phyloP scores from a whole-genome alignment of 2,329 filamentous ascomycete species.

The Calonectria crousiana region DNA sequence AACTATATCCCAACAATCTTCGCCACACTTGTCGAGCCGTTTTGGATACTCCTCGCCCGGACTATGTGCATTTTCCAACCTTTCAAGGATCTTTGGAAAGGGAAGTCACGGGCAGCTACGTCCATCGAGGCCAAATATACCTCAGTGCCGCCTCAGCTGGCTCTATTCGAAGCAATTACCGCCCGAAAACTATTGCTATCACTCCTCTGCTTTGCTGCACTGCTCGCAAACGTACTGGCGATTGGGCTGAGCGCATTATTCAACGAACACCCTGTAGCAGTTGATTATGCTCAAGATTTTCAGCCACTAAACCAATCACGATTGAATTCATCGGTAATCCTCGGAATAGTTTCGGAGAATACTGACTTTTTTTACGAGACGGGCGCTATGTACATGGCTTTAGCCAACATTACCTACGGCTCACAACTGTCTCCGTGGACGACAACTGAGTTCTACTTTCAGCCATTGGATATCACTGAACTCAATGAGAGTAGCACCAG shows the following conservation, averaged over 20 bases:
- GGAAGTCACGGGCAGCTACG: background rate
- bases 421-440: background rate
- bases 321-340: background rate
- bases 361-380: background rate
- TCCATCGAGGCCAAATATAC: slow-evolving; percentile 4
- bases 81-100: slow-evolving; percentile 15
- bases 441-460: slow-evolving; percentile 6
- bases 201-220: background rate
- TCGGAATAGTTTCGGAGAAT: background rate
- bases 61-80: slow-evolving; percentile 18
- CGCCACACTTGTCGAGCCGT: slow-evolving; percentile 10
- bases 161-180: background rate
- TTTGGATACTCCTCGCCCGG: slow-evolving; percentile 17
- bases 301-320: background rate
- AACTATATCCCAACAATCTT: slow-evolving; percentile 21
- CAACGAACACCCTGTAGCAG: background rate
- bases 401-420: background rate
- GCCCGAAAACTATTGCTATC: background rate
- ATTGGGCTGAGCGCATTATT: slow-evolving; percentile 16
- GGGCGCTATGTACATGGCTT: background rate
- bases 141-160: slow-evolving; percentile 12
- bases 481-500: background rate
- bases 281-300: background rate
- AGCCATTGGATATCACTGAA: background rate
- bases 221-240: slow-evolving; percentile 11